Percentiles rank a stretch among this genome's conserved stretches.
phyloP scores from a whole-genome alignment of 1,139 yeast species.

The Zygoascus sp. region DNA sequence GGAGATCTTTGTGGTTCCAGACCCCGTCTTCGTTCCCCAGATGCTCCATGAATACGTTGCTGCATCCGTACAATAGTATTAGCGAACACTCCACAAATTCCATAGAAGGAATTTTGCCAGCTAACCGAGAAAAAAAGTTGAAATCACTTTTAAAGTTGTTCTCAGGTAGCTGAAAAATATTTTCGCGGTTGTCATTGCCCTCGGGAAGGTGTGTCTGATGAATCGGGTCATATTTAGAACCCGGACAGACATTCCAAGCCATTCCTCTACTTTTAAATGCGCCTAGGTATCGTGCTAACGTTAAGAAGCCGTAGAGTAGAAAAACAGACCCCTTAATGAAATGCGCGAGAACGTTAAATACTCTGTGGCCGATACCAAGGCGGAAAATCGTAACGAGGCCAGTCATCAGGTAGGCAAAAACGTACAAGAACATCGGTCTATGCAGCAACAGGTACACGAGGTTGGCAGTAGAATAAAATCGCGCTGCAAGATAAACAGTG shows the following conservation, averaged over 20 bases:
- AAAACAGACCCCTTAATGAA: slow-evolving; percentile 95
- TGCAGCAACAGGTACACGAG: slow-evolving; percentile 52
- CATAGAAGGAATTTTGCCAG: slow-evolving; percentile 45
- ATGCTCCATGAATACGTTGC: slow-evolving; percentile 88
- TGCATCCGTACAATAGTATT: slow-evolving; percentile 80
- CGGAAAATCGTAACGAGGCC: slow-evolving; percentile 71
- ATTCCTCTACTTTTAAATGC: slow-evolving; percentile 70
- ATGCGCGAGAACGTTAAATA: slow-evolving; percentile 86
- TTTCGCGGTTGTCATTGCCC: not conserved
- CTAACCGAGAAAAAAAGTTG: slow-evolving; percentile 26
- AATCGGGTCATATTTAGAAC: slow-evolving; percentile 13
- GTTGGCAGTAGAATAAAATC: slow-evolving; percentile 38
- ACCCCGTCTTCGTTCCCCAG: slow-evolving; percentile 64
- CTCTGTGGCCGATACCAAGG: slow-evolving; percentile 59
- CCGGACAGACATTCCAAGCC: slow-evolving; percentile 76
- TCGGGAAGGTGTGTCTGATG: not conserved
- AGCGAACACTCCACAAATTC: slow-evolving; percentile 77
- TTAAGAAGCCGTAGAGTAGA: slow-evolving; percentile 64
- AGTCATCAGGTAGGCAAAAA: slow-evolving; percentile 57
- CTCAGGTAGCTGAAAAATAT: not conserved
- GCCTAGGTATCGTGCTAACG: slow-evolving; percentile 86
- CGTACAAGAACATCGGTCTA: slow-evolving; percentile 61
- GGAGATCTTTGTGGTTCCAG: slow-evolving; percentile 91
- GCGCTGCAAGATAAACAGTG: slow-evolving; percentile 34
- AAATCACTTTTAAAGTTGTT: not conserved